phyloP scores from a whole-genome alignment of 441 rosid genomes.

The Raphanus hybrid region DNA sequence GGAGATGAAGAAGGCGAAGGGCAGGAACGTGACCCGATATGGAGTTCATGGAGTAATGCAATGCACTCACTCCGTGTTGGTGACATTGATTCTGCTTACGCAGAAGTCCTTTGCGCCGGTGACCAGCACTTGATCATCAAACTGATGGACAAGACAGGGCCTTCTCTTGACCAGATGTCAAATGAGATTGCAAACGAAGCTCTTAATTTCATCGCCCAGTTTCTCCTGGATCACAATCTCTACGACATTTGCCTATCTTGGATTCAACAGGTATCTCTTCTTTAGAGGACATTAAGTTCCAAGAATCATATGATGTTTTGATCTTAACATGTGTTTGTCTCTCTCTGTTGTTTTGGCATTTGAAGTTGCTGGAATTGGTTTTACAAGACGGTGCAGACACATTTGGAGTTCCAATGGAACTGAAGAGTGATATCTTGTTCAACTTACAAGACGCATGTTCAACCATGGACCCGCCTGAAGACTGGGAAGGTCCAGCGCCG shows the following conservation, averaged over 20 bases:
- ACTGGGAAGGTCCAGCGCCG: slow-evolving; percentile 90
- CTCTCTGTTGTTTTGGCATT: background rate
- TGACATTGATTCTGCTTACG: slow-evolving; percentile 88
- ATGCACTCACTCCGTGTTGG: slow-evolving; percentile 93
- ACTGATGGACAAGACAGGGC: slow-evolving; percentile 96
- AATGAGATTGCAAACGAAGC: slow-evolving; percentile 78
- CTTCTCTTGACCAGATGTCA: slow-evolving; percentile 86
- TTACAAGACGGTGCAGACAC: slow-evolving; percentile 81
- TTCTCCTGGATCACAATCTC: slow-evolving; percentile 76
- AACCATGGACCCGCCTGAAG: slow-evolving; percentile 77
- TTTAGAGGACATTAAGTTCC: slow-evolving; percentile 11
- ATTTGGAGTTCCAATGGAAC: slow-evolving; percentile 72
- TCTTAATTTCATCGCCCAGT: slow-evolving; percentile 75
- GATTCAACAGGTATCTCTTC: slow-evolving; percentile 83
- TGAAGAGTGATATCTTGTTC: slow-evolving; percentile 83
- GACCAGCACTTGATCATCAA: slow-evolving; percentile 92
- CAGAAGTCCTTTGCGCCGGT: slow-evolving; percentile 76
- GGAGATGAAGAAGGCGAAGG: slow-evolving; percentile 80
- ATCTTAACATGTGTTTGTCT: background rate
- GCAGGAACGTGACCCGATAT: slow-evolving; percentile 75
- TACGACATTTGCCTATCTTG: slow-evolving; percentile 88
- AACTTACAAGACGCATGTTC: slow-evolving; percentile 83
- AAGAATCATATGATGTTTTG: background rate
- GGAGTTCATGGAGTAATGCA: slow-evolving; percentile 94
- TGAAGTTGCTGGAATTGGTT: slow-evolving; percentile 78